Evolutionary conservation across 2,329 filamentous ascomycete genomes (phyloP), one percentile per base, ranked within the genome.

Genomic region (Paracamarosporium sp.): DNA sequence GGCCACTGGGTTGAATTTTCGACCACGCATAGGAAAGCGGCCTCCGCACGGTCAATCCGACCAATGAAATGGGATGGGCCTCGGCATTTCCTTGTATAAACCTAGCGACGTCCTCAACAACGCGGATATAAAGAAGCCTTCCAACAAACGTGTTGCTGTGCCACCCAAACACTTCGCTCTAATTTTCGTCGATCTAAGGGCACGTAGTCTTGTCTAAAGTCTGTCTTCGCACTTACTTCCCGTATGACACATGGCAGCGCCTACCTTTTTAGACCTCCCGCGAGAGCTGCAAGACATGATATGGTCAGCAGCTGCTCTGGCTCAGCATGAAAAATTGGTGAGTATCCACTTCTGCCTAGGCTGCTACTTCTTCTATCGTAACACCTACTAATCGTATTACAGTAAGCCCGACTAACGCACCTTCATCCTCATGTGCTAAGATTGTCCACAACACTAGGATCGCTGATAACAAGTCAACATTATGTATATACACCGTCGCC

Each of bases 261-360:
- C 47, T 5, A 60, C 57, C 3, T 55, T 57, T 15, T 17, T 50
- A 31, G 35, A 50, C 35, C 46, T 57, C 22, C 46, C 50, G 27
- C 22, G 30, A 50, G 58, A 60, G 35, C 35, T 60, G 33, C 45
- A 46, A 28, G 46, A 57, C 28, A 45, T 56, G 41, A 58, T 61
- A 45, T 61, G 59, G 59, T 44, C 35, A 25, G 43, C 30, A 40
- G 59, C 55, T 47, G 48, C 52, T 53, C 17, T 43, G 27, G n/a
- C 51, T 53, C 59, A 58, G n/a, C n/a, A 50, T 53, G 24, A 35
- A 51, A n/a, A 61, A 52, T 15, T 44, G 50, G 56, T 36, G 36
- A 54, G 50, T 38, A 45, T 4, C 38, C 17, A 46, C 36, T 30
- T 45, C 20, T 40, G 35, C 24, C 8, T 31, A 4, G 4, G 12